These are phyloP conservation scores for Cytospora leucostoma DNA, from an alignment of 2,329 filamentous ascomycete species.

Conservation along the genomic window DNA sequence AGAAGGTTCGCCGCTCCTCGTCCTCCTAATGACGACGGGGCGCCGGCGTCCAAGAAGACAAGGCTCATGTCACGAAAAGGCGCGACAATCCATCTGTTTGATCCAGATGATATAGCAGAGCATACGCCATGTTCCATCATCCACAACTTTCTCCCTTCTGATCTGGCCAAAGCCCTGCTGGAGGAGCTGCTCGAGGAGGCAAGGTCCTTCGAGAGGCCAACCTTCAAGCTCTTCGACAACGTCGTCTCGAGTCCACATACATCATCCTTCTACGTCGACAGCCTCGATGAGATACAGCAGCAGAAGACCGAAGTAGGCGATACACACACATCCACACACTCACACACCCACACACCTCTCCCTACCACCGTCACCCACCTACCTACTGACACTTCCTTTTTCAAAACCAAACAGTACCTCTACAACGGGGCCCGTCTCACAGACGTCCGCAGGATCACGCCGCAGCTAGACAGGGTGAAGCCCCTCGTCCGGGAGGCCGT, in stretches of 20 bases:
- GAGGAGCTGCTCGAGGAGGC: constrained; percentile 75
- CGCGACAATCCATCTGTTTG: constrained; percentile 79
- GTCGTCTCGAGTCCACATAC: constrained; percentile 86
- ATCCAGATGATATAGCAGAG: constrained; percentile 75
- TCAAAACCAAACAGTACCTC: constrained; percentile 54
- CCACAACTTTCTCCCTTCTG: constrained; percentile 79
- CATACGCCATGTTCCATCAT: constrained; percentile 91
- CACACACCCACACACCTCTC: no score
- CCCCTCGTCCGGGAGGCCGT: constrained; percentile 72
- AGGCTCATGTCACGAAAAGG: constrained; percentile 71
- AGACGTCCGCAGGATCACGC: constrained; percentile 75
- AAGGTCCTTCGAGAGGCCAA: constrained; percentile 66
- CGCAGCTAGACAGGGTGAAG: constrained; percentile 71
- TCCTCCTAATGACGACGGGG: not conserved
- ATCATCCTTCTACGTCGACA: constrained; percentile 79
- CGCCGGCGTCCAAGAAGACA: constrained; percentile 41
- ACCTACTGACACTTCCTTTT: not conserved
- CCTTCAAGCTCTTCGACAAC: constrained; percentile 86
- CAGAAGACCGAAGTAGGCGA: constrained; percentile 64
- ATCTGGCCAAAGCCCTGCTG: constrained; percentile 73
- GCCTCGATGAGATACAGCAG: constrained; percentile 63
- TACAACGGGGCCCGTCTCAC: constrained; percentile 80
- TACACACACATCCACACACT: no score
- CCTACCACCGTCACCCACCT: no score
- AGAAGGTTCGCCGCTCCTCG: constrained; percentile 47